Conservation (phyloP, 2,329 filamentous ascomycete species). For the Claviceps cyperi region DNA sequence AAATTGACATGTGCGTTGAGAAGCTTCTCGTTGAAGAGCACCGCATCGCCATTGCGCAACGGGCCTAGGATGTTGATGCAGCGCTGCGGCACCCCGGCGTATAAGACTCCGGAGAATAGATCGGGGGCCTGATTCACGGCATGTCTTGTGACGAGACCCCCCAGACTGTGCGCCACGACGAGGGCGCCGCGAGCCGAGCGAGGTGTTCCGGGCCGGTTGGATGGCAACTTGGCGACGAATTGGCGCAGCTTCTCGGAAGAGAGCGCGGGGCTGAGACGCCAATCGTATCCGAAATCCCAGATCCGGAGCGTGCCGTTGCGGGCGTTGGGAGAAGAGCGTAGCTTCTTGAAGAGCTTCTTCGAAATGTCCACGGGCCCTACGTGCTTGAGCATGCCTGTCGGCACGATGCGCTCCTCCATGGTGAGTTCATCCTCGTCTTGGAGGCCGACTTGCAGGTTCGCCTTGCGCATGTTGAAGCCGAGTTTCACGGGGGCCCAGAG, state of each 20-base stretch:
- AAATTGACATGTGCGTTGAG: slow-evolving; percentile 91
- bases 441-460: slow-evolving; percentile 77
- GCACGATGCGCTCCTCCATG: slow-evolving; percentile 71
- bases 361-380: slow-evolving; percentile 88
- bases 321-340: slow-evolving; percentile 61
- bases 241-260: slow-evolving; percentile 56
- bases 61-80: slow-evolving; percentile 89
- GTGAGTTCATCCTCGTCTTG: slow-evolving; percentile 67
- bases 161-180: slow-evolving; percentile 76
- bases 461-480: slow-evolving; percentile 79
- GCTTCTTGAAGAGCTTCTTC: slow-evolving; percentile 61
- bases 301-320: slow-evolving; percentile 57
- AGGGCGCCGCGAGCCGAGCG: slow-evolving; percentile 50
- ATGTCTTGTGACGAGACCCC: slow-evolving; percentile 76
- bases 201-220: slow-evolving; percentile 46
- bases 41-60: slow-evolving; percentile 80
- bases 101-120: slow-evolving; percentile 74
- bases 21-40: slow-evolving; percentile 76
- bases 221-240: slow-evolving; percentile 61
- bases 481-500: slow-evolving; percentile 92
- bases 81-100: slow-evolving; percentile 69
- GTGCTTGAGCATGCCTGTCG: slow-evolving; percentile 79
- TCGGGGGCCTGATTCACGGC: slow-evolving; percentile 76
- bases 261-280: slow-evolving; percentile 71
- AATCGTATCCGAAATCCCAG: slow-evolving; percentile 91